phyloP scores from a whole-genome alignment of 805 yeast genomes.

The Isabelozyma heimii region DNA sequence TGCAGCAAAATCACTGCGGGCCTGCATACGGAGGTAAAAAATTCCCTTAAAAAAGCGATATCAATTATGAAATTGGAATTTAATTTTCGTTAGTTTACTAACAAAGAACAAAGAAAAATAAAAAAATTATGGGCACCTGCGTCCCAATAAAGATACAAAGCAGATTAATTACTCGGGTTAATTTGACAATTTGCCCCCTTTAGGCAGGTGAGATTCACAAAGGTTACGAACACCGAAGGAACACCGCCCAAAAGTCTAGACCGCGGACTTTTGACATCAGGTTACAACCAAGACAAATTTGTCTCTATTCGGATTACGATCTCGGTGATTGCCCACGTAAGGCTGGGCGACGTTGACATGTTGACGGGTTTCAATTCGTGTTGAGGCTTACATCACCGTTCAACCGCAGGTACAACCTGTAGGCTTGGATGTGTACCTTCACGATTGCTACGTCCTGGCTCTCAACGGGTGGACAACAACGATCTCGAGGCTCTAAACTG shows the following conservation, averaged over 20 bases:
- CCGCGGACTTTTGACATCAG: background rate
- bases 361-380: background rate
- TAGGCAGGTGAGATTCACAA: background rate
- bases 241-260: background rate
- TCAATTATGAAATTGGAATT: background rate
- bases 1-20: background rate
- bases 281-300: background rate
- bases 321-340: background rate
- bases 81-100: background rate
- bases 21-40: background rate
- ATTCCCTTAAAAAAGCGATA: background rate
- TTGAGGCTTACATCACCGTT: too few relatives aligned
- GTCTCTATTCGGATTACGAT: background rate
- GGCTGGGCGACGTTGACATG: background rate
- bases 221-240: background rate
- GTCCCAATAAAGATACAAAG: background rate
- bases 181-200: background rate
- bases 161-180: background rate
- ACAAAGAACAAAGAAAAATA: background rate
- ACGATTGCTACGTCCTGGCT: too few relatives aligned
- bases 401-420: too few relatives aligned
- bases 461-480: too few relatives aligned
- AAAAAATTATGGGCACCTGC: background rate
- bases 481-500: too few relatives aligned
- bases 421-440: too few relatives aligned